Percentiles rank a stretch among this genome's conserved stretches.
These are phyloP conservation scores for Alternaria arborescens DNA, from an alignment of 2,329 filamentous ascomycete species.

Conservation along the genomic window DNA sequence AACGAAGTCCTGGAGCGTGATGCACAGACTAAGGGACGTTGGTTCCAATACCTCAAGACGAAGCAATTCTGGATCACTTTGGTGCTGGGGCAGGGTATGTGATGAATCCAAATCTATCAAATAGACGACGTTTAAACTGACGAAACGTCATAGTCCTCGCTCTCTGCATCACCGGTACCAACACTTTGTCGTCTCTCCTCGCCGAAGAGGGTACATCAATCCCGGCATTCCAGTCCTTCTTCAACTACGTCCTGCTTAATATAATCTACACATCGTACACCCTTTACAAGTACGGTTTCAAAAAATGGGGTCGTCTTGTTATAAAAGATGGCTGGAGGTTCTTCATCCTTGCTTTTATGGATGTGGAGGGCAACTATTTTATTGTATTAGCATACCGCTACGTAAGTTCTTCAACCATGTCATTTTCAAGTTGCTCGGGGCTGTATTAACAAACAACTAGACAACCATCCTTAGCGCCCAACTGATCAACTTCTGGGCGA, in stretches of 20 bases:
- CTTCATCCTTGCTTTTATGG: conserved; percentile 88
- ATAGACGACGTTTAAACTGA: not conserved
- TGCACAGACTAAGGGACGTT: conserved; percentile 56
- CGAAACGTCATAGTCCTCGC: conserved; percentile 48
- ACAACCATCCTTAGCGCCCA: conserved; percentile 93
- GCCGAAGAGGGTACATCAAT: conserved; percentile 75
- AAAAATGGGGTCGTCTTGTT: conserved; percentile 71
- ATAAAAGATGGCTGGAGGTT: conserved; percentile 85
- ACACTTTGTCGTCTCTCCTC: conserved; percentile 86
- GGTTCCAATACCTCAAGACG: conserved; percentile 78
- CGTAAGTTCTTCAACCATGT: conserved; percentile 22
- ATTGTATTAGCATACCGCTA: conserved; percentile 89
- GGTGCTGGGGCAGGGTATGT: conserved; percentile 68
- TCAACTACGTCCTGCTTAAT: conserved; percentile 89
- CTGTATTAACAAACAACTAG: conserved; percentile 50
- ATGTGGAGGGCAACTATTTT: conserved; percentile 98
- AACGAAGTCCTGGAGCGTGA: conserved; percentile 38
- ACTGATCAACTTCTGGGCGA: conserved; percentile 98
- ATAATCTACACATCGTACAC: conserved; percentile 83
- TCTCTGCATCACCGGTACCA: conserved; percentile 89
- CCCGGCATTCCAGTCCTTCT: conserved; percentile 93
- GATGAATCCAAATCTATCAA: not conserved
- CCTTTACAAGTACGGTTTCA: conserved; percentile 79
- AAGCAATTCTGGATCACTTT: conserved; percentile 89
- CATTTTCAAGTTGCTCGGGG: not conserved